Conservation (phyloP, 192 early-diverging fungal species). For the Entophlyctis helioformis region DNA sequence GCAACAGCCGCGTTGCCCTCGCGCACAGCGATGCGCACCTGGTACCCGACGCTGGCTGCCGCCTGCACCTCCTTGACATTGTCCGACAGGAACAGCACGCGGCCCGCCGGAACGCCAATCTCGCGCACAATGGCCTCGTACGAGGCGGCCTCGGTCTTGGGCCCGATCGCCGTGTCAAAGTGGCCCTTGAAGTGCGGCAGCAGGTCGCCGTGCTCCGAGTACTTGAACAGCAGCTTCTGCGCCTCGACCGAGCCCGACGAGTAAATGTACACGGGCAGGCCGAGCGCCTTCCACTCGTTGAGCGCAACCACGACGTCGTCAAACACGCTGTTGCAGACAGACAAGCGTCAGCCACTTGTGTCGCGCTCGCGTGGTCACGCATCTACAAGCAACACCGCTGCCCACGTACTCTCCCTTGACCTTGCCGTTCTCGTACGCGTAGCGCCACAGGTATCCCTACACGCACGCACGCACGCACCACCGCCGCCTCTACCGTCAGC, state of each 20-base stretch:
- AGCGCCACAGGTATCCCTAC: slow-evolving; percentile 84
- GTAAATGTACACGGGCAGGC: slow-evolving; percentile 78
- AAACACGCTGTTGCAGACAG: slow-evolving; percentile 47
- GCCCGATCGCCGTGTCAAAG: slow-evolving; percentile 86
- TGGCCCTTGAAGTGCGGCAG: slow-evolving; percentile 67
- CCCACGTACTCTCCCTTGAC: slow-evolving; percentile 66
- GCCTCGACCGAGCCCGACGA: slow-evolving; percentile 90
- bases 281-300: slow-evolving; percentile 46
- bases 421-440: slow-evolving; percentile 65
- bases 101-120: slow-evolving; percentile 35
- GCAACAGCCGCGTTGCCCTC: no score
- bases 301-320: slow-evolving; percentile 76
- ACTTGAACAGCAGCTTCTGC: slow-evolving; percentile 87
- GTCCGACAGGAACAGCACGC: slow-evolving; percentile 84
- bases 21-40: background rate
- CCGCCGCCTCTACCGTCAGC: background rate
- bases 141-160: slow-evolving; percentile 54
- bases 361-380: no score
- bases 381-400: no score
- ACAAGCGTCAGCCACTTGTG: no score
- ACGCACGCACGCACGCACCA: background rate
- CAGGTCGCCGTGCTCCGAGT: slow-evolving; percentile 68
- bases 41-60: no score
- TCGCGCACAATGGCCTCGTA: slow-evolving; percentile 65
- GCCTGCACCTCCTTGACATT: slow-evolving; percentile 74